Evolutionary conservation across 352 stramenopile genomes (phyloP), one percentile per base, ranked within the genome.

Genomic region (Phytopythium helicoides): DNA sequence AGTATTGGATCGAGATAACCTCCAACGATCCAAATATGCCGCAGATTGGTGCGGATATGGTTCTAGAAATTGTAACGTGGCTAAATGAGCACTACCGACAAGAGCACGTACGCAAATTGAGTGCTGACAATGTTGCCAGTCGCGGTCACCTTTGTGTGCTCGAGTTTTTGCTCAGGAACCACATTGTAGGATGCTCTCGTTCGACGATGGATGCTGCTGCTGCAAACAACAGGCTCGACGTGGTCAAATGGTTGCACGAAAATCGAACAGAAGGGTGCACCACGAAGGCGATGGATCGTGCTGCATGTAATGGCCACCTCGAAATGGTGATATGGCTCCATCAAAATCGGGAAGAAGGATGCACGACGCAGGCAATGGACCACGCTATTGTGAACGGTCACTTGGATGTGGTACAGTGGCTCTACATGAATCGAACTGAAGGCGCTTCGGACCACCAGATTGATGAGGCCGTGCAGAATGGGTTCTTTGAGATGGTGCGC

Each of bases 371-470:
- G 11, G 15, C 37, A 9, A 33, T 42, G 37, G 37, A 42, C 19
- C 15, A 9, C 15, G 37, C 37, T 21, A 21, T 21, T n/a, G 19
- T 7, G 15, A 23, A n/a, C 2, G 37, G 37, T 21, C 37, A 42
- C 16, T 42, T 42, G 37, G 15, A 42, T 5, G 37, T 42, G 37
- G 37, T 42, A 11, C 2, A 42, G 15, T 68, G 60, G 60, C 34
- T 68, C 18, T 18, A 64, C 48, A 10, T 28, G 10, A 64, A 60
- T 21, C 40, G 55, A n/a, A 44, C 11, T 22, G 60, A 68, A 42
- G 60, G 60, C 15, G 66, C 52, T n/a, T 57, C 62, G 11, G 5
- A 34, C 9, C 52, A 50, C 31, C 56, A 57, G 0, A 71, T 67
- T 47, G 52, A 60, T 11, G 11, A 25, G 0, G 57, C 52, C 7